Percentiles rank a stretch among this genome's conserved stretches.
Evolutionary conservation across 768 basidiomycete genomes (phyloP).

Genomic region (Mycena amicta): DNA sequence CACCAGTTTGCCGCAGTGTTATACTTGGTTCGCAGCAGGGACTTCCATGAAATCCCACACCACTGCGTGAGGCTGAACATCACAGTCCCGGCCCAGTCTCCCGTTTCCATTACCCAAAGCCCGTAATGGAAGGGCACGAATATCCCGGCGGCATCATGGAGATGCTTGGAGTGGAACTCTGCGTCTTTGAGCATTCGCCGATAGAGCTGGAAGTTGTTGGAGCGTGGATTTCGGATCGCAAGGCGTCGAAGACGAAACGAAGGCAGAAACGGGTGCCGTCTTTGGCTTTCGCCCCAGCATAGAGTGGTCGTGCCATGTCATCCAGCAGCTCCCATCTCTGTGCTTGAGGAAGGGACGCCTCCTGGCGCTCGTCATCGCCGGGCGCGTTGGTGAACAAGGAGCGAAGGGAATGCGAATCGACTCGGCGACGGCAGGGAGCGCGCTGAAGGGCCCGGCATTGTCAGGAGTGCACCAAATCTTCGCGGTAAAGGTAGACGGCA

Average conservation of each 20-base stretch:
- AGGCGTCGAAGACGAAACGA: not conserved
- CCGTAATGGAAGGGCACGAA: not conserved
- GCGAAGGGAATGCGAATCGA: not conserved
- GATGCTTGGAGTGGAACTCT: not conserved
- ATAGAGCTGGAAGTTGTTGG: not conserved
- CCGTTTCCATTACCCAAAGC: not conserved
- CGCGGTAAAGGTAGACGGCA: not conserved
- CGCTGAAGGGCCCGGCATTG: no score
- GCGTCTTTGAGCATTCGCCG: not conserved
- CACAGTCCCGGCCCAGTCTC: conserved; percentile 2
- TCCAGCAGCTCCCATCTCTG: not conserved
- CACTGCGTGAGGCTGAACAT: conserved; percentile 5
- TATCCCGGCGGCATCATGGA: not conserved
- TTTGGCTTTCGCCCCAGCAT: not conserved
- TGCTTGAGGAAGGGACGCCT: not conserved
- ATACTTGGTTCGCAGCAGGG: not conserved
- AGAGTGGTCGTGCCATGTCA: not conserved
- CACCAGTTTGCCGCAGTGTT: conserved; percentile 8
- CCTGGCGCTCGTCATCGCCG: not conserved
- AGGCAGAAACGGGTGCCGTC: not conserved
- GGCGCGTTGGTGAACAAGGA: not conserved
- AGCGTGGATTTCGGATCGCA: not conserved
- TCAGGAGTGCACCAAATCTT: not conserved
- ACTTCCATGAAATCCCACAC: conserved; percentile 4
- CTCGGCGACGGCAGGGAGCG: no score